Evolutionary conservation across 1,139 yeast genomes (phyloP).

Genomic region (Hansenula sp.): DNA sequence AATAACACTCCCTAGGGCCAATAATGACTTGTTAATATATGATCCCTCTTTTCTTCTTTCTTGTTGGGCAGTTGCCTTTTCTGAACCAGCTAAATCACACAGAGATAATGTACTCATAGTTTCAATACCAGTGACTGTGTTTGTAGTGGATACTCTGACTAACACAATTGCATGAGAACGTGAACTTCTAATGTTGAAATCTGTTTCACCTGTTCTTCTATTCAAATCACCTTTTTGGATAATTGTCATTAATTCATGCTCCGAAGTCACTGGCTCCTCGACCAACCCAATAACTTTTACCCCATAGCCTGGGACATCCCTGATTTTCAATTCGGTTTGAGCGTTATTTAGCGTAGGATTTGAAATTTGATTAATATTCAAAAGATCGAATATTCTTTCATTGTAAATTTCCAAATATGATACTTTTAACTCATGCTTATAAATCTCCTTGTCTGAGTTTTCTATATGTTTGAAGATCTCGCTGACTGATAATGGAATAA

Average conservation of each 20-base stretch:
- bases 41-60: conserved; percentile 91
- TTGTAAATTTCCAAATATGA: conserved; percentile 90
- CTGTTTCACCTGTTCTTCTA: conserved; percentile 85
- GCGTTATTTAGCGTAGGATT: conserved; percentile 9
- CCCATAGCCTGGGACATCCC: conserved; percentile 74
- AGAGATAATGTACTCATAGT: conserved; percentile 67
- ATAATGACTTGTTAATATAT: conserved; percentile 81
- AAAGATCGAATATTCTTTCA: conserved; percentile 76
- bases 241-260: conserved; percentile 56
- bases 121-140: conserved; percentile 37
- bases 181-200: conserved; percentile 77
- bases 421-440: conserved; percentile 45
- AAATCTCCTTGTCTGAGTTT: conserved; percentile 20
- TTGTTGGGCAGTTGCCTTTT: conserved; percentile 76
- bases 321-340: conserved; percentile 54
- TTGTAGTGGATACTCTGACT: conserved; percentile 49
- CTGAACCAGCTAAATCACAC: conserved; percentile 96
- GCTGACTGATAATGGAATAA: conserved; percentile 69
- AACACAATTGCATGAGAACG: conserved; percentile 92
- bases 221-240: conserved; percentile 69
- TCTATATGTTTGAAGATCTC: conserved; percentile 57
- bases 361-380: conserved; percentile 29
- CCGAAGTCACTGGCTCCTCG: conserved; percentile 52
- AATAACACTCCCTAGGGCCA: conserved; percentile 88
- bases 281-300: conserved; percentile 74